Conservation (phyloP, 2,329 filamentous ascomycete genomes). For the Alternaria brassicicola region DNA sequence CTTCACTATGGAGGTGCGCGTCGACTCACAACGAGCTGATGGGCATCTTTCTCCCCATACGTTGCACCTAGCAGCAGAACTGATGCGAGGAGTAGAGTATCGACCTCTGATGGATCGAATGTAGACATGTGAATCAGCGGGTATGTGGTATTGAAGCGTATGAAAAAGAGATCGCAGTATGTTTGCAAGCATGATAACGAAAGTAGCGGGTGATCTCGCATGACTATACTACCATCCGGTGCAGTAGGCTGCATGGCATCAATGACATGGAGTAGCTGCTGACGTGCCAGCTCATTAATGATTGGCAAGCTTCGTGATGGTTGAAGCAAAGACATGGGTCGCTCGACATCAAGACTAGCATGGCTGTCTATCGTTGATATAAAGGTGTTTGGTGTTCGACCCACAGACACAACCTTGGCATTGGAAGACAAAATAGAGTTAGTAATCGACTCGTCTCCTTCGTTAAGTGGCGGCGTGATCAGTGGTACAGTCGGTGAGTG, state of each 20-base stretch:
- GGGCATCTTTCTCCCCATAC: constrained; percentile 63
- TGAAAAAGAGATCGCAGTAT: constrained; percentile 66
- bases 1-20: constrained; percentile 8
- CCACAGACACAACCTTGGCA: background rate
- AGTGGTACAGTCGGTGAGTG: constrained; percentile 19
- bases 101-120: constrained; percentile 58
- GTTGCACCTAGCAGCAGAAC: constrained; percentile 67
- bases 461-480: constrained; percentile 30
- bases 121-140: constrained; percentile 65
- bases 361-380: background rate
- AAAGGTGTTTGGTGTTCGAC: background rate
- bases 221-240: constrained; percentile 56
- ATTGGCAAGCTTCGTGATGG: constrained; percentile 39
- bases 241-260: constrained; percentile 56
- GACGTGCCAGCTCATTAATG: constrained; percentile 52
- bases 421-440: background rate
- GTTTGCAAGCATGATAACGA: constrained; percentile 59
- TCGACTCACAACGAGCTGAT: constrained; percentile 59
- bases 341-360: constrained; percentile 32
- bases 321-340: constrained; percentile 43
- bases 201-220: constrained; percentile 59
- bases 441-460: constrained; percentile 1
- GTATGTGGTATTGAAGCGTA: constrained; percentile 65
- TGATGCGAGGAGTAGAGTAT: constrained; percentile 61
- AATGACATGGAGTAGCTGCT: constrained; percentile 58